Evolutionary conservation across 495 filamentous ascomycete species (phyloP), one percentile per base, ranked within the genome.

Genomic region (Lasiosphaeria hispida): DNA sequence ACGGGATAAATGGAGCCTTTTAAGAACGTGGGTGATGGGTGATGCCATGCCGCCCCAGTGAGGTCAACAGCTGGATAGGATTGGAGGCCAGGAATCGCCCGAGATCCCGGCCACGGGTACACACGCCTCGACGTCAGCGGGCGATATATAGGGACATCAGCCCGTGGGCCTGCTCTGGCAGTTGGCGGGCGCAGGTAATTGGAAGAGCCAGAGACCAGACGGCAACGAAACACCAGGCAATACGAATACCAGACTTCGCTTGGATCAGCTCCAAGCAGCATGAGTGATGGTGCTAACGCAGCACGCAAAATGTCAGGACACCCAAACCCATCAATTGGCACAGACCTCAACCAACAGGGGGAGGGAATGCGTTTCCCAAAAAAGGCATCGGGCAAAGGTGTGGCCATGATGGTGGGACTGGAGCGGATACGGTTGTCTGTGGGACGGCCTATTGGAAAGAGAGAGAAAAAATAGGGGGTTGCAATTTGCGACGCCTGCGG

Each of bases 401-500:
- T 55, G 41, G 53, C 53, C 41, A 47, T 14, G 10, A 10, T 39
- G 42, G 34, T 55, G 40, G 40, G 41, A 45, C 17, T 44, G 53
- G 13, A 17, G 23, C 33, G 48, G 43, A 15, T 47, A 39, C 47
- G 17, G 38, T 54, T 13, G 35, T 50, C 34, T 48, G 53, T 52
- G 42, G 36, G 50, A 51, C 53, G 15, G 47, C 35, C 23, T 51
- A 35, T 15, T 18, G 47, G n/a, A 48, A 57, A 18, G 34, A 15
- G 39, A 45, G 43, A 19, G 13, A 8, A n/a, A 35, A 38, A 55
- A 34, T n/a, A 36, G 17, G 61, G 57, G 57, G 40, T 17, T 37
- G 53, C 58, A 63, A 63, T 60, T 63, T 63, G 61, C 61, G 57
- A 59, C 57, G 48, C 34, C 53, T 57, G 61, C 61, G 55, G 61